Conservation (phyloP, 768 basidiomycete genomes). For the Leccinum aurantiacum region DNA sequence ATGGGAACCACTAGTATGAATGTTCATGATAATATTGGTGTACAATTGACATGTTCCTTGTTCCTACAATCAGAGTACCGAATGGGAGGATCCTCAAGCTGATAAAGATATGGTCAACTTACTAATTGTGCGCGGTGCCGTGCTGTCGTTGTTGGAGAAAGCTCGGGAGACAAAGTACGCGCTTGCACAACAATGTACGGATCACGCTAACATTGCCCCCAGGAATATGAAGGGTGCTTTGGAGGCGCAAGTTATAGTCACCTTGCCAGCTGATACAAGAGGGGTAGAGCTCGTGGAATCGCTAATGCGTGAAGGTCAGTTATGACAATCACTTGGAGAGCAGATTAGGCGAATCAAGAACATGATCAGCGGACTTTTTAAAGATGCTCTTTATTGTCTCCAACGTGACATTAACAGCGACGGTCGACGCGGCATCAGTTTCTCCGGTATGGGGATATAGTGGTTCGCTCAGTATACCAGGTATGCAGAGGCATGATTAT, state of each 20-base stretch:
- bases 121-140: conserved; percentile 57
- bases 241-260: conserved; percentile 74
- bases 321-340: not conserved
- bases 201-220: conserved; percentile 3
- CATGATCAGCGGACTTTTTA: conserved; percentile 55
- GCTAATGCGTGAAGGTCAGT: conserved; percentile 44
- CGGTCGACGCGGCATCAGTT: conserved; percentile 40
- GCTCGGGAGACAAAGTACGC: conserved; percentile 73
- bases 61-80: conserved; percentile 39
- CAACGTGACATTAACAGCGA: conserved; percentile 53
- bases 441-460: conserved; percentile 40
- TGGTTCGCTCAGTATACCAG: too few relatives aligned
- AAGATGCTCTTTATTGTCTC: conserved; percentile 83
- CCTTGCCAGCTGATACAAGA: conserved; percentile 43
- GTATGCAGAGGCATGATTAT: too few relatives aligned
- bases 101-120: conserved; percentile 64
- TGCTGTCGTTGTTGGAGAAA: conserved; percentile 69
- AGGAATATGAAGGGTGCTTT: conserved; percentile 75
- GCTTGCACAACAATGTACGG: not conserved
- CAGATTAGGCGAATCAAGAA: not conserved
- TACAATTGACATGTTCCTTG: not conserved
- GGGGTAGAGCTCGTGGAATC: conserved; percentile 36
- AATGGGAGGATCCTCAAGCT: conserved; percentile 62
- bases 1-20: conserved; percentile 71
- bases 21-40: not conserved